These are phyloP conservation scores for Candida loeiensis DNA, from an alignment of 805 yeast genomes.

Conservation along the genomic window DNA sequence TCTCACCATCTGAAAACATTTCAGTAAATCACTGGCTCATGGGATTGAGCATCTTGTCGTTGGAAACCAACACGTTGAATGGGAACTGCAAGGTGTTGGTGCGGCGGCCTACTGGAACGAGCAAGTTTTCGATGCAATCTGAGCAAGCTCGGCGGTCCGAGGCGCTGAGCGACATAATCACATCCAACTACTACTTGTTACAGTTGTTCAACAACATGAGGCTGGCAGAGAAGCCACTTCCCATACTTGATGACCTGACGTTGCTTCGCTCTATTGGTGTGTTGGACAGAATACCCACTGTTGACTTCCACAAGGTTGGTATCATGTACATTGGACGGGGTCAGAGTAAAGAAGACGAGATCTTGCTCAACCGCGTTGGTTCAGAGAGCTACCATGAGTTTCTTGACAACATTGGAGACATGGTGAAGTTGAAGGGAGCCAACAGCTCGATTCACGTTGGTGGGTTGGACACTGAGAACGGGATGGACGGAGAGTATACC, in stretches of 20 bases:
- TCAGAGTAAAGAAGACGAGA: conserved; percentile 61
- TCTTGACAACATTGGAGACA: conserved; percentile 53
- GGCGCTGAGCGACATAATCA: conserved; percentile 14
- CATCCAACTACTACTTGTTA: conserved; percentile 47
- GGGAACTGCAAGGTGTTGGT: conserved; percentile 53
- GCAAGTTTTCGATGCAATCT: conserved; percentile 43
- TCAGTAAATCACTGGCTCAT: conserved; percentile 51
- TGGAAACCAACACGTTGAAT: conserved; percentile 48
- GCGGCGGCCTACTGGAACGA: conserved; percentile 66
- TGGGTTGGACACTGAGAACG: conserved; percentile 70
- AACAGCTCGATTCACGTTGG: conserved; percentile 59
- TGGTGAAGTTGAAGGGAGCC: conserved; percentile 53
- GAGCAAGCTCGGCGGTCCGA: conserved; percentile 9
- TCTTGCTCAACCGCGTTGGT: conserved; percentile 62
- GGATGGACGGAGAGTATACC: conserved; percentile 73
- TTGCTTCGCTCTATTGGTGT: conserved; percentile 50
- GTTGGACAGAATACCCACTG: conserved; percentile 73
- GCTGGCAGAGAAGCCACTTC: conserved; percentile 52
- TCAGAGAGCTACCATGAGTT: conserved; percentile 61
- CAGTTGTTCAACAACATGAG: conserved; percentile 46
- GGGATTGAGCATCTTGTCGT: conserved; percentile 54
- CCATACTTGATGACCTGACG: conserved; percentile 47
- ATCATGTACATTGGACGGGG: conserved; percentile 68
- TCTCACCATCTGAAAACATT: conserved; percentile 10
- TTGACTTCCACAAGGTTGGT: conserved; percentile 77